Evolutionary conservation across 768 basidiomycete genomes (phyloP).

Genomic region (Trametopsis cervina): DNA sequence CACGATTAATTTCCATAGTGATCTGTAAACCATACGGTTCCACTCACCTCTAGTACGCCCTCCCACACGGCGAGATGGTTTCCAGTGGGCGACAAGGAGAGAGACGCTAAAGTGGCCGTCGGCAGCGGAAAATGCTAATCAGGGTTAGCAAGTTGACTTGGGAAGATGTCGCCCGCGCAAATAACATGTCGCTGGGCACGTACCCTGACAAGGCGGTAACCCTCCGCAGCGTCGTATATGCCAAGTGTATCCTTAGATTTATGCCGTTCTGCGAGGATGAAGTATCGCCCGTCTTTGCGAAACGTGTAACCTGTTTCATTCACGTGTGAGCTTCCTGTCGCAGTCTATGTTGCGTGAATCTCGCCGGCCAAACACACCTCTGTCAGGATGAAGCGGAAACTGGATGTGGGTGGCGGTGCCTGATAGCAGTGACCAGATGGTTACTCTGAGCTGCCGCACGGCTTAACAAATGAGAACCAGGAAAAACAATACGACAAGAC

Average conservation of each 20-base stretch:
- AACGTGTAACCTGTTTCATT: slow-evolving; percentile 70
- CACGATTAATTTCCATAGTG: background rate
- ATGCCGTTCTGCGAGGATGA: slow-evolving; percentile 82
- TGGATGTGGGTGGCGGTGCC: slow-evolving; percentile 80
- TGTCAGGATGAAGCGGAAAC: slow-evolving; percentile 74
- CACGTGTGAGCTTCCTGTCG: no score
- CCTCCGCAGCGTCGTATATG: slow-evolving; percentile 68
- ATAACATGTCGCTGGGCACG: no score
- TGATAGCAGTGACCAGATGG: slow-evolving; percentile 76
- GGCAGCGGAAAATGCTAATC: slow-evolving; percentile 80
- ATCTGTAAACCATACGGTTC: no score
- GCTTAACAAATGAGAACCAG: no score
- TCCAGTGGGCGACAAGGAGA: slow-evolving; percentile 72
- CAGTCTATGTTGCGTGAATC: no score
- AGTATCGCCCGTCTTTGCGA: slow-evolving; percentile 74
- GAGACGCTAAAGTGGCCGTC: slow-evolving; percentile 62
- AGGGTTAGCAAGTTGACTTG: slow-evolving; percentile 9
- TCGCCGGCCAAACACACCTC: slow-evolving; percentile 41
- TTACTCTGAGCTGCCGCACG: slow-evolving; percentile 67
- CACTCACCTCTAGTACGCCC: slow-evolving; percentile 67
- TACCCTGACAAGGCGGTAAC: slow-evolving; percentile 71
- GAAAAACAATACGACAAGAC: background rate
- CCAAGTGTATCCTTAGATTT: slow-evolving; percentile 85
- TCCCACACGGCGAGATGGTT: slow-evolving; percentile 79
- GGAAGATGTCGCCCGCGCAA: background rate